Percentiles rank a stretch among this genome's conserved stretches.
Conservation (phyloP, 2,329 filamentous ascomycete species). For the Colletotrichum limetticola region DNA sequence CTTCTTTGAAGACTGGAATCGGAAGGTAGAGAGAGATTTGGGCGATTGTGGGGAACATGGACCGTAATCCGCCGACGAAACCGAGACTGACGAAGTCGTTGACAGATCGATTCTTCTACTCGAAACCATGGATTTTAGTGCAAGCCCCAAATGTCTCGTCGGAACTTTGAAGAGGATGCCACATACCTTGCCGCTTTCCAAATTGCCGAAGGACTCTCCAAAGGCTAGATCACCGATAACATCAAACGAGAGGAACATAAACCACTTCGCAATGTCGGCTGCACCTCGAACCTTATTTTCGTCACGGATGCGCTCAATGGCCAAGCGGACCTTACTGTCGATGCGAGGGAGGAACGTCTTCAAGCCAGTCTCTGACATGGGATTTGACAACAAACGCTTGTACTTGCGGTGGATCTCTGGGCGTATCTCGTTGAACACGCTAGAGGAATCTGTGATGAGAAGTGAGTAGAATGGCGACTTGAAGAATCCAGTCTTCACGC, state of each 20-base stretch:
- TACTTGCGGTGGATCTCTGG: conserved; percentile 42
- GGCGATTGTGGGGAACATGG: conserved; percentile 20
- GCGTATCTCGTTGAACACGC: conserved; percentile 20
- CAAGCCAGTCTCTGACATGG: conserved; percentile 52
- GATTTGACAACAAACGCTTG: conserved; percentile 53
- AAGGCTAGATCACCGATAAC: conserved; percentile 44
- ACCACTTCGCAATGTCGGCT: conserved; percentile 64
- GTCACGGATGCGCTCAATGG: conserved; percentile 54
- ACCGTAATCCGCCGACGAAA: conserved; percentile 21
- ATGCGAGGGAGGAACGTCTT: conserved; percentile 51
- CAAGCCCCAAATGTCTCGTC: fast-evolving
- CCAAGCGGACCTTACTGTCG: conserved; percentile 48
- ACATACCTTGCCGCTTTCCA: conserved; percentile 45
- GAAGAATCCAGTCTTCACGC: conserved; percentile 13
- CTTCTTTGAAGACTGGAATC: conserved; percentile 25
- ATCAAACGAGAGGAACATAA: conserved; percentile 58
- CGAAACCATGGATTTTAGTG: background rate
- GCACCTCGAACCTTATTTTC: conserved; percentile 51
- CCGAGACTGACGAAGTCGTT: conserved; percentile 28
- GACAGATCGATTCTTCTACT: conserved; percentile 25
- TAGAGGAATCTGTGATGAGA: conserved; percentile 31
- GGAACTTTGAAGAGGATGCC: no score
- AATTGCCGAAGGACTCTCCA: conserved; percentile 42
- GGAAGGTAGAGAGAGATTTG: conserved; percentile 17
- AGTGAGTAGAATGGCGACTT: conserved; percentile 25